Percentiles rank a stretch among this genome's conserved stretches.
Evolutionary conservation across 495 filamentous ascomycete genomes (phyloP).

Genomic region (Xylaria acuta): DNA sequence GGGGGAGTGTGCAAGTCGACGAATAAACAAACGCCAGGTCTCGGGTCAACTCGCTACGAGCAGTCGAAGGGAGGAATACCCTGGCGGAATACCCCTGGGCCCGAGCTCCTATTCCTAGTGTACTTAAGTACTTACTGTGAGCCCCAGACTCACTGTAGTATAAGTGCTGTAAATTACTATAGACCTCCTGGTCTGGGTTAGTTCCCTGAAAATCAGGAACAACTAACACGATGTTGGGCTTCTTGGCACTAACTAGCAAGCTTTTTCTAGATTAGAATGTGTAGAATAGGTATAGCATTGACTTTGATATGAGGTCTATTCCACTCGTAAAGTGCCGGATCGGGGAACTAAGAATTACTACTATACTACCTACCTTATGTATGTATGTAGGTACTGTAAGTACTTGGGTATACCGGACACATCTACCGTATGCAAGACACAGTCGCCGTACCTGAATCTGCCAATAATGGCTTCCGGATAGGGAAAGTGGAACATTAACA

Average conservation of each 20-base stretch:
- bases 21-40: slow-evolving; percentile 13
- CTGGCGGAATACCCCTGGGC: slow-evolving; percentile 1
- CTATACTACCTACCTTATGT: neutral
- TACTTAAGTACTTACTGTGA: neutral
- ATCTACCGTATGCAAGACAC: no score
- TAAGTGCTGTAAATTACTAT: neutral
- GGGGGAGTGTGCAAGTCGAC: neutral
- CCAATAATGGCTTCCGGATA: neutral
- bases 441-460: neutral
- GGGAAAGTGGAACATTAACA: neutral
- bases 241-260: slow-evolving; percentile 9
- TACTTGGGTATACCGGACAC: no score
- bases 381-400: no score
- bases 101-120: slow-evolving; percentile 4
- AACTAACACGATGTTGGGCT: neutral
- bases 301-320: neutral
- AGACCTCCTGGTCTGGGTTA: slow-evolving; percentile 2
- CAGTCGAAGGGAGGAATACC: neutral
- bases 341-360: no score
- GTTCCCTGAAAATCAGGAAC: neutral
- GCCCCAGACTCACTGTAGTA: neutral
- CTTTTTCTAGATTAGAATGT: neutral
- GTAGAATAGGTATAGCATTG: slow-evolving; percentile 8
- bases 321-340: neutral
- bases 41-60: neutral